Conservation (phyloP, 148 eudicot species). For the Persicaria tinctoria region DNA sequence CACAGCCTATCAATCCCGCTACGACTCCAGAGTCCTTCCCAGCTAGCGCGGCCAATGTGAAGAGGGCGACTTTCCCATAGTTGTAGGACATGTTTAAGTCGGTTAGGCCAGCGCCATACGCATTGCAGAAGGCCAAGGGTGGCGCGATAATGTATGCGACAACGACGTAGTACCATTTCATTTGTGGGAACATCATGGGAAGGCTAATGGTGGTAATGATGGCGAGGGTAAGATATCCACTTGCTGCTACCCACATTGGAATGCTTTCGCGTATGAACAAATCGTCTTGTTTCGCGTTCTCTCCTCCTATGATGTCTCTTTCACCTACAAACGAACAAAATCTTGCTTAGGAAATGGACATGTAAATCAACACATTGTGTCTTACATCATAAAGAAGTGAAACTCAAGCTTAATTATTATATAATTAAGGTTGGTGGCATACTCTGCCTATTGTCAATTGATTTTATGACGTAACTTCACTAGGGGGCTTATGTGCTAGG, state of each 20-base stretch:
- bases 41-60: constrained; percentile 24
- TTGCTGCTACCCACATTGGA: neutral
- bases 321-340: no score
- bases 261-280: neutral
- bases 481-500: neutral
- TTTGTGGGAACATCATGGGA: neutral
- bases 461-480: neutral
- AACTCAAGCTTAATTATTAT: no score
- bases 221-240: neutral
- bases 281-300: neutral
- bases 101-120: constrained; percentile 38
- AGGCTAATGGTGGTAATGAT: neutral
- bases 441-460: neutral
- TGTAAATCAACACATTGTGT: no score
- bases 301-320: neutral
- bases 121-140: constrained; percentile 12
- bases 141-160: neutral
- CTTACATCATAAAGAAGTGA: no score
- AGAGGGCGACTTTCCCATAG: constrained; percentile 39
- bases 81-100: constrained; percentile 41
- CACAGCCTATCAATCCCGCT: constrained; percentile 38
- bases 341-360: no score
- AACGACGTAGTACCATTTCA: neutral
- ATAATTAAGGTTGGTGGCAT: no score
- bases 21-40: constrained; percentile 28